Conservation (phyloP, 2,329 filamentous ascomycete genomes). For the Fusarium euwallaceae region DNA sequence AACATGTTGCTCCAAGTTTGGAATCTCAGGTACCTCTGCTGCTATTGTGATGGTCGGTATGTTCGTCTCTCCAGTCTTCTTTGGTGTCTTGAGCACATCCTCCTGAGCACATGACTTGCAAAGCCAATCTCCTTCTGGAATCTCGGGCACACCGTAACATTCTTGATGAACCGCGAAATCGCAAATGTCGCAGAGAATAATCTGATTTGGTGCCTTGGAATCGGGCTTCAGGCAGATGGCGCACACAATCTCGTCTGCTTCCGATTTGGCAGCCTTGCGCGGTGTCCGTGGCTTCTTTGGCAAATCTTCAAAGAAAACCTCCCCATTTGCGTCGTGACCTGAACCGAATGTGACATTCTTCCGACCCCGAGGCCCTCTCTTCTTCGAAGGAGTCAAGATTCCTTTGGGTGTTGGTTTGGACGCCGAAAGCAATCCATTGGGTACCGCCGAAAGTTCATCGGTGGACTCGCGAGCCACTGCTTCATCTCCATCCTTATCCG, state of each 20-base stretch:
- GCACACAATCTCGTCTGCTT: constrained; percentile 68
- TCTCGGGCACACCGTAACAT: constrained; percentile 69
- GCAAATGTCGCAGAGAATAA: constrained; percentile 74
- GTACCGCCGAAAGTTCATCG: constrained; percentile 28
- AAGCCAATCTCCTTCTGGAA: constrained; percentile 74
- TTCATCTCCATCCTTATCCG: constrained; percentile 18
- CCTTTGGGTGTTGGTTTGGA: constrained; percentile 60
- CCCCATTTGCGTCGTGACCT: constrained; percentile 52
- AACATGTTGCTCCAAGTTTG: constrained; percentile 70
- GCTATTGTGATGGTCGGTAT: constrained; percentile 28
- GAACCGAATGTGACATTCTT: constrained; percentile 69
- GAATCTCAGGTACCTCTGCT: constrained; percentile 61
- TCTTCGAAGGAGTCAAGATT: constrained; percentile 69
- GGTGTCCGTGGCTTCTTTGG: constrained; percentile 54
- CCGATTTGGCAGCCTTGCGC: constrained; percentile 48
- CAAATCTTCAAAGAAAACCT: constrained; percentile 67
- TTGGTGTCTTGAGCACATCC: constrained; percentile 52
- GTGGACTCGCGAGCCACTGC: constrained; percentile 15
- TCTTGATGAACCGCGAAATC: constrained; percentile 73
- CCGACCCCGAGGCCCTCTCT: constrained; percentile 53
- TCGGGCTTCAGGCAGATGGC: constrained; percentile 69
- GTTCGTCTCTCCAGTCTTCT: constrained; percentile 43
- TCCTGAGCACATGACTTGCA: constrained; percentile 69
- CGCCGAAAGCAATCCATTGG: constrained; percentile 32
- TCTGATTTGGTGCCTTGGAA: constrained; percentile 70